Evolutionary conservation across 2,329 filamentous ascomycete species (phyloP).

Genomic region (Shiraia sp.): DNA sequence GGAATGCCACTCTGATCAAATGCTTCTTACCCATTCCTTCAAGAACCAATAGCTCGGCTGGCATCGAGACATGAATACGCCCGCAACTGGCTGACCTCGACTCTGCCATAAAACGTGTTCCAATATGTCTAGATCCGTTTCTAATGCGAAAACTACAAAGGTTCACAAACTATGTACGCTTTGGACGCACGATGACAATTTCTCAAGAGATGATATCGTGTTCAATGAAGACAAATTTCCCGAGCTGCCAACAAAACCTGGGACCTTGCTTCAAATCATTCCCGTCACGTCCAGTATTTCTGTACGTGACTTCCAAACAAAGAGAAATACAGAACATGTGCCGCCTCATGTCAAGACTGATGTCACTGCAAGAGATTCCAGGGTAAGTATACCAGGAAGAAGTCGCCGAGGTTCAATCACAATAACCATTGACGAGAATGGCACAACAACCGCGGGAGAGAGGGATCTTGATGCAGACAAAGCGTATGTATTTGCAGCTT

Average conservation of each 20-base stretch:
- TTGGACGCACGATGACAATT: constrained; percentile 71
- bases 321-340: constrained; percentile 32
- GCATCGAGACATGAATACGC: too few relatives aligned
- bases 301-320: constrained; percentile 51
- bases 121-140: constrained; percentile 37
- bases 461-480: constrained; percentile 41
- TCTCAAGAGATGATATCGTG: constrained; percentile 77
- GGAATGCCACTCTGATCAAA: too few relatives aligned
- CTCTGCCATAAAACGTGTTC: not conserved
- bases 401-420: constrained; percentile 34
- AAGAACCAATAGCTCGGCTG: too few relatives aligned
- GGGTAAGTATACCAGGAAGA: constrained; percentile 21
- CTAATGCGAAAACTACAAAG: constrained; percentile 26
- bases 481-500: constrained; percentile 45
- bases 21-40: too few relatives aligned
- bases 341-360: constrained; percentile 33
- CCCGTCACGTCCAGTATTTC: constrained; percentile 59
- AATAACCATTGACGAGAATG: constrained; percentile 46
- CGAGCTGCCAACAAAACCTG: constrained; percentile 64
- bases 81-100: too few relatives aligned
- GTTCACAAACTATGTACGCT: constrained; percentile 53
- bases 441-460: constrained; percentile 31
- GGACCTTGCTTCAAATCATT: constrained; percentile 73
- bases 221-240: constrained; percentile 75
- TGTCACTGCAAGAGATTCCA: constrained; percentile 14